Evolutionary conservation across 2,329 filamentous ascomycete species (phyloP), one percentile per base, ranked within the genome.

Genomic region (Rutstroemia sp.): DNA sequence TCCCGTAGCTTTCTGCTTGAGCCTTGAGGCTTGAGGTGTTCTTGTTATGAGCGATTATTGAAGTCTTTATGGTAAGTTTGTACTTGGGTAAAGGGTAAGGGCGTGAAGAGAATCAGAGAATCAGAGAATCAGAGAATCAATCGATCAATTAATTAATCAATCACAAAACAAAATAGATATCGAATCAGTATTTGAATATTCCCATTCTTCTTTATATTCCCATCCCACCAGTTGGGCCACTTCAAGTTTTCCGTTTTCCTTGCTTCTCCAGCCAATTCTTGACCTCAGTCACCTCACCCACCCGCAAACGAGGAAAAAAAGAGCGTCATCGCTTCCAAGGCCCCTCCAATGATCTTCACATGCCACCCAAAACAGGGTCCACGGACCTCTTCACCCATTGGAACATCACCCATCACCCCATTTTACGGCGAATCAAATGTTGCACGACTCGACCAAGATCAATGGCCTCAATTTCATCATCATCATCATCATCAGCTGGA

Each of bases 291-390:
- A 23, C 23, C 14, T 16, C 17, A 23, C 23, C 4, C 23, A 23
- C 23, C 14, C 16, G 25, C 42, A 21, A 23, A 19, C 30, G 37
- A 14, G n/a, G n/a, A 23, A 19, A 41, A 37, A 45, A n/a, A 52
- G 25, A 52, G 41, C 50, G 50, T 52, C 50, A 52, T 52, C 21
- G 34, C 16, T 17, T 16, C 19, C 21, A 34, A 42, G 23, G 5
- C 27, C 12, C 25, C 53, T 21, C 23, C 23, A 34, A 38, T 37
- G 53, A 55, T 56, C 47, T 56, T 56, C 53, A 56, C 53, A 56
- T 56, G 53, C 47, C 34, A 56, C 19, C 42, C 25, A 17, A 17
- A 34, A 48, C 10, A 30, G 27, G 19, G 21, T 34, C 23, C 21
- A 19, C 5, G n/a, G 23, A 8, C 9, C 14, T 19, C 10, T 16